Percentiles rank a stretch among this genome's conserved stretches.
Conservation (phyloP, 2,329 filamentous ascomycete species). For the Colletotrichum cereale region DNA sequence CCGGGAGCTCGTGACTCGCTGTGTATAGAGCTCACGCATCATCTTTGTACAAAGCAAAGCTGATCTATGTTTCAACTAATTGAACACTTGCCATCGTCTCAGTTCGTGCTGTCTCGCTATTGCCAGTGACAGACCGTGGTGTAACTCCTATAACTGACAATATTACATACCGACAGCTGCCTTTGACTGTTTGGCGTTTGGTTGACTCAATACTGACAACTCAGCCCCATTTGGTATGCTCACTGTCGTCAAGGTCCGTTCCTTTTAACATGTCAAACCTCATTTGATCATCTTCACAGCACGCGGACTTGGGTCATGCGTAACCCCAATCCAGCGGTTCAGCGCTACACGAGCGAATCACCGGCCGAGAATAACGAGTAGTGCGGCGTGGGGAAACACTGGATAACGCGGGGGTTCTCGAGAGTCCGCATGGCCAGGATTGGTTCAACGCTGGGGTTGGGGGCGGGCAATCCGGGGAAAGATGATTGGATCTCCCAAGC, state of each 20-base stretch:
- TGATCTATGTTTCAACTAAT: slow-evolving; percentile 20
- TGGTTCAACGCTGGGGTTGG: not conserved
- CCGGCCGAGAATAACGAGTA: not conserved
- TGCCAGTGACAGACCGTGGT: not conserved
- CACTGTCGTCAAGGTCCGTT: slow-evolving; percentile 2
- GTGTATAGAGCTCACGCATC: slow-evolving; percentile 33
- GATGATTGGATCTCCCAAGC: not conserved
- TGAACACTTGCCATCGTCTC: not conserved
- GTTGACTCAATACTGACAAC: not conserved
- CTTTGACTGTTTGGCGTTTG: not conserved
- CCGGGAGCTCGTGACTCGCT: slow-evolving; percentile 8
- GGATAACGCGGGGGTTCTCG: not conserved
- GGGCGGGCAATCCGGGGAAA: not conserved
- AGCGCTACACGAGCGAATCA: not conserved
- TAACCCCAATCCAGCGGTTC: not conserved
- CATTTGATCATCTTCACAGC: slow-evolving; percentile 10
- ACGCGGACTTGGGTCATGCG: not conserved
- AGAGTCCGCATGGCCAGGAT: no score
- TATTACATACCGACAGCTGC: no score
- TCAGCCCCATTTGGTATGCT: not conserved
- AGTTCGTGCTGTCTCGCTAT: not conserved
- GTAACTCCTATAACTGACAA: no score
- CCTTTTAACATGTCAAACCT: slow-evolving; percentile 13
- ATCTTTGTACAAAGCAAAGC: slow-evolving; percentile 31
- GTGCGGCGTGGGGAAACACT: not conserved